Conservation (phyloP, 352 stramenopile genomes). For the Globisporangium okanoganense region DNA sequence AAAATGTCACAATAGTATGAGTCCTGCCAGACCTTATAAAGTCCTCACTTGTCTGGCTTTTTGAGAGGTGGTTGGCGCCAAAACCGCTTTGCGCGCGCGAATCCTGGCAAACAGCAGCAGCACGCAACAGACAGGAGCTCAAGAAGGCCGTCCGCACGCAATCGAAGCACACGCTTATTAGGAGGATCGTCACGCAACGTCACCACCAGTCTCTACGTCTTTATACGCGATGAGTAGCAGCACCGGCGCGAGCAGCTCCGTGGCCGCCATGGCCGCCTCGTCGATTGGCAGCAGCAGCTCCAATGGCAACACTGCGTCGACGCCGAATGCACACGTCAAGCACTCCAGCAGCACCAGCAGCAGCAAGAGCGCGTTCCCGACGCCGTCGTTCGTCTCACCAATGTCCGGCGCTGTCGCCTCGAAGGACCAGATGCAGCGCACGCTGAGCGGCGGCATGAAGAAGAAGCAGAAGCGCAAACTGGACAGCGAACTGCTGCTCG, state of each 20-base stretch:
- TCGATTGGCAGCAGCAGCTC: background rate
- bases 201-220: background rate
- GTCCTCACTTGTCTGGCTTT: background rate
- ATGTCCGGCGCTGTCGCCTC: conserved; percentile 8
- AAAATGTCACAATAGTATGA: too few species aligned
- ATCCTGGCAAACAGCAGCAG: background rate
- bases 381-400: conserved; percentile 44
- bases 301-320: background rate
- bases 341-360: background rate
- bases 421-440: conserved; percentile 30
- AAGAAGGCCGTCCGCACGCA: background rate
- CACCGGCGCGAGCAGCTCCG: background rate
- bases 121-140: background rate
- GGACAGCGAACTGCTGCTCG: conserved; percentile 18
- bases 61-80: background rate
- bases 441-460: conserved; percentile 28
- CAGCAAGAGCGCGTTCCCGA: conserved; percentile 17
- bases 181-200: background rate
- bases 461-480: conserved; percentile 35
- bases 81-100: background rate
- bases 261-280: conserved; percentile 21
- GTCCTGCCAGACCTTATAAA: too few species aligned
- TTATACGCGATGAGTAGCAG: background rate
- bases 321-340: conserved; percentile 6
- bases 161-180: background rate